These are phyloP conservation scores for Drechslerella stenobrocha DNA, from an alignment of 2,329 filamentous ascomycete species.

Conservation along the genomic window DNA sequence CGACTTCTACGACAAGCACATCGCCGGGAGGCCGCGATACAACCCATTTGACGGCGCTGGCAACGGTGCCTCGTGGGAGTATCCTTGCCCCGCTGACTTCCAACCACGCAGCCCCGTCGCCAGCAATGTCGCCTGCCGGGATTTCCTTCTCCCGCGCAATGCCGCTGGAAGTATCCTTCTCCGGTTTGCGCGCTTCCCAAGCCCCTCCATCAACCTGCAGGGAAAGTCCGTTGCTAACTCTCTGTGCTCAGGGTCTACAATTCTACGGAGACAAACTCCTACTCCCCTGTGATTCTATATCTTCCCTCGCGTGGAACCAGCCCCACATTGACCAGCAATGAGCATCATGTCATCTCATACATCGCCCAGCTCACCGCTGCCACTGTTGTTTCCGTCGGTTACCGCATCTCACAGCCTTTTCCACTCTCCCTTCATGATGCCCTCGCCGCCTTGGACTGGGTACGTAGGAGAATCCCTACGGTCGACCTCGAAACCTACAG, in stretches of 20 bases:
- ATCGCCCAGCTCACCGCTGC: slow-evolving; percentile 20
- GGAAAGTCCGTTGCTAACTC: not conserved
- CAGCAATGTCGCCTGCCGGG: slow-evolving; percentile 12
- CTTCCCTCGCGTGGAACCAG: slow-evolving; percentile 33
- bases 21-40: slow-evolving; percentile 11
- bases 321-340: slow-evolving; percentile 5
- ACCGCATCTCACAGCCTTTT: slow-evolving; percentile 34
- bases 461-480: slow-evolving; percentile 8
- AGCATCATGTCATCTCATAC: slow-evolving; percentile 25
- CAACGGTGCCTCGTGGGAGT: not conserved
- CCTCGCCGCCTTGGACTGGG: slow-evolving; percentile 41
- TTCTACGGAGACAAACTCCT: not conserved
- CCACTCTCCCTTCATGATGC: slow-evolving; percentile 38
- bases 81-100: slow-evolving; percentile 22
- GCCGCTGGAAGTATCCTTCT: slow-evolving; percentile 28
- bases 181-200: slow-evolving; percentile 8
- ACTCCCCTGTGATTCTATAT: slow-evolving; percentile 35
- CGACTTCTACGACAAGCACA: slow-evolving; percentile 9
- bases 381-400: slow-evolving; percentile 33
- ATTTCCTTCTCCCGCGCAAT: slow-evolving; percentile 21
- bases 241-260: slow-evolving; percentile 19
- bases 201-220: not conserved
- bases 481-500: slow-evolving; percentile 20
- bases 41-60: not conserved
- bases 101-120: not conserved